phyloP scores from a whole-genome alignment of 768 basidiomycete genomes.

The Hygrophoropsis aurantiaca region DNA sequence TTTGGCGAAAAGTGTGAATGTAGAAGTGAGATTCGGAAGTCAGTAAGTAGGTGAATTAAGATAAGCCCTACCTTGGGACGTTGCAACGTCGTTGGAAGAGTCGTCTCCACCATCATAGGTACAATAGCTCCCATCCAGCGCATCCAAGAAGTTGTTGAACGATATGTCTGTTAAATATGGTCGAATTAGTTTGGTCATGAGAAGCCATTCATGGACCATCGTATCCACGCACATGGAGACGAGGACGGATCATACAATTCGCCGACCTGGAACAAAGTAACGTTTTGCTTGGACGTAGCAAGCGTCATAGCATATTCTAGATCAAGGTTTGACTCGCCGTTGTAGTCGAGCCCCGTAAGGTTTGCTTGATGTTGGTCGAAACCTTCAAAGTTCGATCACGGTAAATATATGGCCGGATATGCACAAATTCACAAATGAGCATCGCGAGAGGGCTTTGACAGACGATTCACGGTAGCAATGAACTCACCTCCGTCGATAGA shows the following conservation, averaged over 20 bases:
- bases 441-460: too few species aligned
- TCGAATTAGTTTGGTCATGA: too few species aligned
- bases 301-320: slow-evolving; percentile 66
- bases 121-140: slow-evolving; percentile 37
- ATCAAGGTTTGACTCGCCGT: slow-evolving; percentile 72
- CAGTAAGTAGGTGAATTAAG: slow-evolving; percentile 41
- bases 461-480: too few species aligned
- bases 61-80: slow-evolving; percentile 29
- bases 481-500: slow-evolving; percentile 39
- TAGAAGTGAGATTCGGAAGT: slow-evolving; percentile 39
- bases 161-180: too few species aligned
- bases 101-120: slow-evolving; percentile 35
- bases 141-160: slow-evolving; percentile 38
- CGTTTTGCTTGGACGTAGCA: slow-evolving; percentile 29
- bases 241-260: slow-evolving; percentile 32
- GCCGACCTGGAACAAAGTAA: slow-evolving; percentile 41
- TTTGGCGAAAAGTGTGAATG: slow-evolving; percentile 1
- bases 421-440: too few species aligned
- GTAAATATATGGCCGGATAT: not conserved
- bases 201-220: too few species aligned
- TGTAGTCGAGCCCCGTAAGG: slow-evolving; percentile 36
- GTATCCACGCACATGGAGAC: too few species aligned
- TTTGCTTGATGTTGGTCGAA: slow-evolving; percentile 45
- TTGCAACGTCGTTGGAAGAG: slow-evolving; percentile 30
- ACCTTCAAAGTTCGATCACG: slow-evolving; percentile 26